Base-by-base conservation (phyloP, 805 yeast genomes). In the Kodamaea jinghongensis region DNA sequence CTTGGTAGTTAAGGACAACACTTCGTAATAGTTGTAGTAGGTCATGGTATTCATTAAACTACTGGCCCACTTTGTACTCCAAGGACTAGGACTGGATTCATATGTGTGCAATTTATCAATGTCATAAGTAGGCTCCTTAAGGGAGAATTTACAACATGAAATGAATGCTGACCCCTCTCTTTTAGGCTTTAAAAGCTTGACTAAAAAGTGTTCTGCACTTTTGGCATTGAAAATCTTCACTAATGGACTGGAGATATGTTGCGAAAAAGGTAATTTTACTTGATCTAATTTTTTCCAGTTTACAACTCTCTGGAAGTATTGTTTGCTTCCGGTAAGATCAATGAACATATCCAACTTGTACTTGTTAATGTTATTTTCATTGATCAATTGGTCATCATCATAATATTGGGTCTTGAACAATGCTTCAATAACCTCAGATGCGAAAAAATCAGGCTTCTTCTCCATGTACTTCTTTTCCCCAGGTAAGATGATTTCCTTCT, bases 251-350 rank as follows among this genome's bases (percentile, higher is more conserved):
- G 40, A 46, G 17, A 52, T 31, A 13, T 51, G 50, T 12, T 38
- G 26, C 17, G 50, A 47, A 10, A 57, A 57, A 4, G 70, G 71
- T 17, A 65, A 52, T 9, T 52, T 49, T 15, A 61, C 46, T 17
- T 50, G 50, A 41, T 65, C 68, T 6, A 68, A 50, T 32, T 50
- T 52, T 17, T 52, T 45, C 45, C 61, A 55, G 34, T 56, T 54
- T 14, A 63, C 51, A 3, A 56, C 31, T n/a, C 52, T 50, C 36
- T 67, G 71, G 33, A 69, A 61, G 50, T 52, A 58, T 41, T 59
- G 58, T 44, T 58, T 62, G 40, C 68, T 51, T n/a, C 75, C 75
- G 7, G 63, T 50, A 13, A 69, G 58, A 43, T 69, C 75, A 14
- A 69, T 51, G 29, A 69, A 52, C 25, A 60, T 42, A 44, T 69